Base-by-base conservation (phyloP, 352 stramenopile genomes). In the Phytophthora agathidicida region DNA sequence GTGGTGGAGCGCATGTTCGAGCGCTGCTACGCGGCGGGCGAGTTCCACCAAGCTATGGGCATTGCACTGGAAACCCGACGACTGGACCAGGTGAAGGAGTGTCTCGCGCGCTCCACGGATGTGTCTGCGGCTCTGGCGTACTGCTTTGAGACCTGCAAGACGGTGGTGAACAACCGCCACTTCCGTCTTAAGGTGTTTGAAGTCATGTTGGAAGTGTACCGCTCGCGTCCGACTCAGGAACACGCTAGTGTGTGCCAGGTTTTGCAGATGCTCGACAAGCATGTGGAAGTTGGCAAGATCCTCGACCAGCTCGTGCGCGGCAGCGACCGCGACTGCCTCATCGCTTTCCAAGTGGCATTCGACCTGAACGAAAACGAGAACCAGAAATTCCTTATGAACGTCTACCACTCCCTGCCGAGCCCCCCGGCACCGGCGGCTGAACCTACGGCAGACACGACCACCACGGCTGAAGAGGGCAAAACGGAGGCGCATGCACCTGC, bases 1-100 rank as follows among this genome's bases (percentile, higher is more conserved):
- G 96, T 99, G 51, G 96, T 99, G 2, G 93, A 99, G 63, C 87
- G 91, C 58, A 98, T 99, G 92, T 99, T 99, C 71, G 85, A 98
- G 60, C 86, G 96, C 39, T 99, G 97, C 73, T 99, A 98, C 71
- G 60, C 77, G 5, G 88, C 97, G 26, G 93, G 90, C 43, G 85
- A 96, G 51, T 99, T 94, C 69, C 92, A 92, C 54, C 96, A 99
- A 73, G 97, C 98, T 14, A 80, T 99, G 28, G 98, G 98, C 23
- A 97, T 99, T 47, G 97, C 97, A 2, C 80, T 99, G 14, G 97
- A 99, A 69, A 74, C 96, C 36, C 83, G 88, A 42, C 91, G 98
- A 31, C 80, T 98, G 6, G 89, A 97, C 49, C 96, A 98, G 64
- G 84, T 95, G 30, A 80, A 91, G 49, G 89, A 98, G 60, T 93